Evolutionary conservation across 495 filamentous ascomycete species (phyloP).

Genomic region (Cercophora newfieldiana): DNA sequence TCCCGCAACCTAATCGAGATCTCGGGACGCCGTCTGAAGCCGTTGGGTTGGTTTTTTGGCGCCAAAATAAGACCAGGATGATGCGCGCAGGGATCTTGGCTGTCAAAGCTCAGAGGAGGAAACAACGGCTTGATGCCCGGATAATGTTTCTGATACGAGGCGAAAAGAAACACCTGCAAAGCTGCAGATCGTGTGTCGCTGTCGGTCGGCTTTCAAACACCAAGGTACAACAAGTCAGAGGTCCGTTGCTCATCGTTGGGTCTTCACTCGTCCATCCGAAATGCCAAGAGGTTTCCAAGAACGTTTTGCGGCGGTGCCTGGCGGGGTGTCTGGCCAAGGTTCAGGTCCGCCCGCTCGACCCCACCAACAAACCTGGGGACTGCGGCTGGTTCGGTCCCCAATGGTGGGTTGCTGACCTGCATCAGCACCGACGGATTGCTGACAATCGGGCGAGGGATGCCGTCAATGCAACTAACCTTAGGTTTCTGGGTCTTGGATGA

Average conservation of each 20-base stretch:
- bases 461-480: neutral
- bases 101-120: neutral
- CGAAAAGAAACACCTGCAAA: neutral
- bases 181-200: neutral
- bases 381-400: neutral
- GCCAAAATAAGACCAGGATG: slow-evolving; percentile 2
- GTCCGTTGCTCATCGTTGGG: neutral
- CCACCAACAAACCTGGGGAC: neutral
- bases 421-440: neutral
- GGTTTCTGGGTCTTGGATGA: neutral
- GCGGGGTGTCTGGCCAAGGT: neutral
- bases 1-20: neutral
- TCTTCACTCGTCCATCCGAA: neutral
- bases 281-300: neutral
- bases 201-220: neutral
- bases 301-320: neutral
- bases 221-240: neutral
- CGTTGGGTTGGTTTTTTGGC: slow-evolving; percentile 8
- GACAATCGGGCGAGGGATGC: neutral
- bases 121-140: neutral
- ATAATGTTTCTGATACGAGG: neutral
- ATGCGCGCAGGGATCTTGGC: neutral
- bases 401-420: slow-evolving; percentile 1
- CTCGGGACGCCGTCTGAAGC: neutral
- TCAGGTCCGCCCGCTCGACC: neutral